Evolutionary conservation across 306 rosid genomes (phyloP).

Genomic region (Inga leiocalycina): DNA sequence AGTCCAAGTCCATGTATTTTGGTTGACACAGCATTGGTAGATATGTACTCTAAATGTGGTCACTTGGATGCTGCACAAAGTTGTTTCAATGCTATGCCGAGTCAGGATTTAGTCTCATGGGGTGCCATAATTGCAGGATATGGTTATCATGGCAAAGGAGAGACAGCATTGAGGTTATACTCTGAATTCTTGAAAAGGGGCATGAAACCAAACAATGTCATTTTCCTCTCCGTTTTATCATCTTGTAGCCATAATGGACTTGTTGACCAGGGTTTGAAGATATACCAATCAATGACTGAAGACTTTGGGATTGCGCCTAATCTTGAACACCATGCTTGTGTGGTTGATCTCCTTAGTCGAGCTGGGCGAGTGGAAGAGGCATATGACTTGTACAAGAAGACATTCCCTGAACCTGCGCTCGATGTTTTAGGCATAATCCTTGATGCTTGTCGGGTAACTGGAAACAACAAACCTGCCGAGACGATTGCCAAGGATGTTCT

Average conservation of each 20-base stretch:
- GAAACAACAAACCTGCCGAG: constrained; percentile 51
- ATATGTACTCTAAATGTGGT: constrained; percentile 86
- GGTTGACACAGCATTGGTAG: constrained; percentile 78
- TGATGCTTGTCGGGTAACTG: constrained; percentile 65
- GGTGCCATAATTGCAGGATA: constrained; percentile 71
- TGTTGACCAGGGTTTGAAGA: constrained; percentile 58
- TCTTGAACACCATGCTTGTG: constrained; percentile 73
- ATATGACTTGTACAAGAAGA: constrained; percentile 52
- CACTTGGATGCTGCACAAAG: constrained; percentile 59
- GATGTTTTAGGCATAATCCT: constrained; percentile 75
- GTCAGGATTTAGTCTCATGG: constrained; percentile 71
- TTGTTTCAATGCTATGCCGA: constrained; percentile 61
- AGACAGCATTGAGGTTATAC: constrained; percentile 59
- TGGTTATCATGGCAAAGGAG: constrained; percentile 76
- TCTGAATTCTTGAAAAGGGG: constrained; percentile 56
- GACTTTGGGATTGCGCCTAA: constrained; percentile 65
- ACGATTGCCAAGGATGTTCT: constrained; percentile 57
- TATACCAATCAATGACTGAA: constrained; percentile 62
- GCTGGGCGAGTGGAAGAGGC: constrained; percentile 80
- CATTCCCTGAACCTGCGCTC: constrained; percentile 45
- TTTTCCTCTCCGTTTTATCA: constrained; percentile 72
- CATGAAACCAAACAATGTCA: constrained; percentile 64
- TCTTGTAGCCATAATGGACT: constrained; percentile 85
- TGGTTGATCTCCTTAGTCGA: constrained; percentile 73
- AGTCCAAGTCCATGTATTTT: constrained; percentile 54